phyloP scores from a whole-genome alignment of 2,329 filamentous ascomycete genomes.

The Fusarium sp. region DNA sequence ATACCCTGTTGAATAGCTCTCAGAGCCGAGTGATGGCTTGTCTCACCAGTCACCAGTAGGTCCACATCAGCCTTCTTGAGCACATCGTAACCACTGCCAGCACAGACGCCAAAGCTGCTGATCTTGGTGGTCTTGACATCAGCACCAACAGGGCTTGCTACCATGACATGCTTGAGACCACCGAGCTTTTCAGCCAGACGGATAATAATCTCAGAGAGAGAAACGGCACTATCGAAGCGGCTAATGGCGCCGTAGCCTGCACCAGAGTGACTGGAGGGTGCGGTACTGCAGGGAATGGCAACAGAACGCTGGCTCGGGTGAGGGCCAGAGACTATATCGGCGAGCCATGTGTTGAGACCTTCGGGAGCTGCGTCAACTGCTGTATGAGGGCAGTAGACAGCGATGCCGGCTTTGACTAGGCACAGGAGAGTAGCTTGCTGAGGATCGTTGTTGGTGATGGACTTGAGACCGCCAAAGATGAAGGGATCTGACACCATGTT shows the following conservation, averaged over 20 bases:
- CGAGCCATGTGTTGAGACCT: constrained; percentile 95
- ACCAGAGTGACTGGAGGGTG: constrained; percentile 60
- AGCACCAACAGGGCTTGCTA: constrained; percentile 65
- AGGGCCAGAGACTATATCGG: constrained; percentile 79
- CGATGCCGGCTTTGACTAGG: constrained; percentile 87
- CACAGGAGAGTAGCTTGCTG: constrained; percentile 89
- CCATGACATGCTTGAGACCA: constrained; percentile 68
- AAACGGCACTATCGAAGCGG: constrained; percentile 56
- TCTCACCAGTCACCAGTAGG: constrained; percentile 89
- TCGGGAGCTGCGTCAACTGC: constrained; percentile 88
- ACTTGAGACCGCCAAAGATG: constrained; percentile 94
- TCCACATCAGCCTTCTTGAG: constrained; percentile 80
- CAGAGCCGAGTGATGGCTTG: constrained; percentile 93
- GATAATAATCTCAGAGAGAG: constrained; percentile 61
- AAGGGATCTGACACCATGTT: constrained; percentile 78
- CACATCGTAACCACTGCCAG: constrained; percentile 86
- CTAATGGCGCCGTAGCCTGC: constrained; percentile 68
- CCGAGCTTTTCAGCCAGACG: constrained; percentile 76
- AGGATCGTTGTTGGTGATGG: constrained; percentile 83
- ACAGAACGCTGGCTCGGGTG: constrained; percentile 57
- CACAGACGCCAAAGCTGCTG: constrained; percentile 84
- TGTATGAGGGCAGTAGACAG: constrained; percentile 96
- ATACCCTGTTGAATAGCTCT: constrained; percentile 86
- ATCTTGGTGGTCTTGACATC: constrained; percentile 61
- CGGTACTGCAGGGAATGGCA: constrained; percentile 59